Evolutionary conservation across 495 filamentous ascomycete species (phyloP), one percentile per base, ranked within the genome.

Genomic region (Aspergillus affinis): DNA sequence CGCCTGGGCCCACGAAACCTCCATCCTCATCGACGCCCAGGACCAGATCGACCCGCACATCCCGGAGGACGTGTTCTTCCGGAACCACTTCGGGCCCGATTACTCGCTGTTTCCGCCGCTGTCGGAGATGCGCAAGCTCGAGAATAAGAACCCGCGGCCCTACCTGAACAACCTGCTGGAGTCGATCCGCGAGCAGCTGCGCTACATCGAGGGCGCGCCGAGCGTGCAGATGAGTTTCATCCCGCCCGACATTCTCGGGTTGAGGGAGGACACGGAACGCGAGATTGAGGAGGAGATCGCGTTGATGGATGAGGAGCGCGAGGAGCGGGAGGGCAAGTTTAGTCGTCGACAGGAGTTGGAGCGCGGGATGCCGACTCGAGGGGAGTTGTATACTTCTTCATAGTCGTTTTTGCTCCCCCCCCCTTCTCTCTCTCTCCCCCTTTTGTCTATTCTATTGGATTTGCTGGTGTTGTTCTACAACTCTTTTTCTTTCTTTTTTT

Each of bases 1-100:
- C 52, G 89, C 92, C 50, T 98, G 94, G 94, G 90, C 93, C 44
- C 91, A 95, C 75, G 94, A 98, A 77, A 98, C 94, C 19, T 87
- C 89, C 59, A 88, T 98, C 65, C 90, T 92, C 57, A 86, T 96
- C 67, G 90, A 86, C 46, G 88, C 89, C 45, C 83, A 89, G 57
- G 69, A 85, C 48, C 75, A 77, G 53, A 85, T 98, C 67, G 84
- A 92, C 64, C 82, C 86, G 6, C 84, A 82, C 36, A 86, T 95
- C 58, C 91, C 90, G 6, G 69, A 82, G 32, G 82, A 88, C 53
- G 86, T 89, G 27, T 85, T 89, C 6, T 92, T 90, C 80, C 81
- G 90, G 61, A 86, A 88, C 61, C 90, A 92, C 65, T 94, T 96
- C 68, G 83, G 85, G n/a, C 88, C 90, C 9, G 90, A 93, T 62